Evolutionary conservation across 106 monocot species (phyloP), one percentile per base, ranked within the genome.

Genomic region (Platanthera guangdongensis): DNA sequence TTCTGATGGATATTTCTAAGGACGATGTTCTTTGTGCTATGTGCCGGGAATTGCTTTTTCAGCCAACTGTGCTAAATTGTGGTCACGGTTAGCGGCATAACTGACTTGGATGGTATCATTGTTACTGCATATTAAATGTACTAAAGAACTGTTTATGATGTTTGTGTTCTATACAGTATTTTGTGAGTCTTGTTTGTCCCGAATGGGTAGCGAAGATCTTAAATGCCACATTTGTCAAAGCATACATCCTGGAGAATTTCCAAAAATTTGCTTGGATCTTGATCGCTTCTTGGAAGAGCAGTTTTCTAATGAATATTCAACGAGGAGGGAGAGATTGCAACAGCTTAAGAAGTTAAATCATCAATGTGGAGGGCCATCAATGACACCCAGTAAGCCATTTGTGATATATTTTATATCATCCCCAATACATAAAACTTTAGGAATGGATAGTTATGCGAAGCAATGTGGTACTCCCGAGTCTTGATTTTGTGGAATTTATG

Each of bases 231-330:
- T 78, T 76, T 91, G 90, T 76, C 15, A 80, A 75, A 78, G 75
- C 71, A 22, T 64, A 14, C 84, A 91, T 82, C 88, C 88, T 50
- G 85, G 85, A 77, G 81, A 78, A 39, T 76, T 86, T 71, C 90
- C 88, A 64, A 88, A 86, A 79, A 71, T 91, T 83, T 91, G 84
- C 51, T 85, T 86, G 75, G 82, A 86, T 81, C 75, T 88, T 55
- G 83, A 91, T 74, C 84, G 86, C 79, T 88, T 88, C 65, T 15
- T 91, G 75, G 80, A 88, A 85, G 83, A 84, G 53, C 76, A 78
- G 48, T 91, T 91, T 45, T 86, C 84, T 10, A 75, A n/a, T 39
- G 87, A 91, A 67, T 86, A 88, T 82, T 75, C 75, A 22, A 54
- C 51, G 12, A 88, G 79, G 73, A 80, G 47, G 57, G 83, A 80